These are phyloP conservation scores for Penicillium dipodomyicola DNA, from an alignment of 495 filamentous ascomycete genomes.

Conservation along the genomic window DNA sequence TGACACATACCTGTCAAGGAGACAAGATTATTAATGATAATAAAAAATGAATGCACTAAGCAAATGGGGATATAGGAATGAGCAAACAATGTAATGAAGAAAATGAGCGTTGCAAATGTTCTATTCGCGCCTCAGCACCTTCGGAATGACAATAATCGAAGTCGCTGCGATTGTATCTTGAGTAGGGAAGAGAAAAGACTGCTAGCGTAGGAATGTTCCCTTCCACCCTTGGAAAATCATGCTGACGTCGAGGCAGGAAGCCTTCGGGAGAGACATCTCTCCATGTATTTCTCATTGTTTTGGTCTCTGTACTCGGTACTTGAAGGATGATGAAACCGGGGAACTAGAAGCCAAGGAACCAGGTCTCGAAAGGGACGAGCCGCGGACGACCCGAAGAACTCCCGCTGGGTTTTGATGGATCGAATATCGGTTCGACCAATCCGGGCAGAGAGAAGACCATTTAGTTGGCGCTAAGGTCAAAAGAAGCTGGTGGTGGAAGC, in stretches of 20 bases:
- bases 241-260: constrained; percentile 38
- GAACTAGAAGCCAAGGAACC: not conserved
- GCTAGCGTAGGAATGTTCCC: not conserved
- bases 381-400: constrained; percentile 13
- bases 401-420: constrained; percentile 28
- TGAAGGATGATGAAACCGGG: not conserved
- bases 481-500: not conserved
- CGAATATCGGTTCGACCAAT: constrained; percentile 20
- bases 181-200: not conserved
- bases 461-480: constrained; percentile 1
- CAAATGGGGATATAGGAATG: not conserved
- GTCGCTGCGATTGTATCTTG: not conserved
- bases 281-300: not conserved
- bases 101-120: not conserved
- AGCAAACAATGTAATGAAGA: not conserved
- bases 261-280: constrained; percentile 4
- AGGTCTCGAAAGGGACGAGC: constrained; percentile 11
- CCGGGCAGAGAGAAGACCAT: constrained; percentile 43
- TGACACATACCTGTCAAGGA: not conserved
- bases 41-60: not conserved
- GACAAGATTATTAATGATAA: not conserved
- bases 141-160: not conserved
- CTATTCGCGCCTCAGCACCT: not conserved
- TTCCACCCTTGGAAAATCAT: constrained; percentile 26
- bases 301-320: not conserved